Conservation (phyloP, 495 filamentous ascomycete genomes). For the Penicillium cinerascens region DNA sequence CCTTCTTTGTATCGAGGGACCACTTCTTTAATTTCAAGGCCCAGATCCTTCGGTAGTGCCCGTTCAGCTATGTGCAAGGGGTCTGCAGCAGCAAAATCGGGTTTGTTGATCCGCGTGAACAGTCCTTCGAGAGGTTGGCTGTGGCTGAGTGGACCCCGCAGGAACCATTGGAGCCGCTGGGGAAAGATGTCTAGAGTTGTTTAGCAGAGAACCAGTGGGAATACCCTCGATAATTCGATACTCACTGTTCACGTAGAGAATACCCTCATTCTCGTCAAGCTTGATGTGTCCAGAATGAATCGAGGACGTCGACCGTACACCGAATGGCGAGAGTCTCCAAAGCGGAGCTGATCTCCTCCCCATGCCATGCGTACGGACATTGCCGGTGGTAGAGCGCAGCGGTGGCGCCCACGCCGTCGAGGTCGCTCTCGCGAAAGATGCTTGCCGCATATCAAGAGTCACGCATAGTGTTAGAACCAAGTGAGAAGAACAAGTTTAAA, state of each 20-base stretch:
- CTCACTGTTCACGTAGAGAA: conserved; percentile 89
- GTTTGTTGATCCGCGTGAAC: conserved; percentile 61
- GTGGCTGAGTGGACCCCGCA: conserved; percentile 58
- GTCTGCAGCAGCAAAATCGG: conserved; percentile 54
- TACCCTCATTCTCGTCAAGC: conserved; percentile 64
- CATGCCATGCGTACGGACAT: conserved; percentile 3
- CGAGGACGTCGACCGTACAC: conserved; percentile 17
- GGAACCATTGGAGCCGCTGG: conserved; percentile 64
- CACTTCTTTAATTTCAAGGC: conserved; percentile 73
- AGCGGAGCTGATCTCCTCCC: conserved; percentile 21
- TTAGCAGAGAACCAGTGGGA: conserved; percentile 3
- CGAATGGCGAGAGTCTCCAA: conserved; percentile 4
- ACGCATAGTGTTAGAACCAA: neutral
- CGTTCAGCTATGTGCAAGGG: conserved; percentile 60
- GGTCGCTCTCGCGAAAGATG: conserved; percentile 1
- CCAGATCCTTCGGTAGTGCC: conserved; percentile 54
- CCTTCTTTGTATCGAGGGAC: conserved; percentile 84
- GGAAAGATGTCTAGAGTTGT: conserved; percentile 71
- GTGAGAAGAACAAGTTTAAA: conserved; percentile 6
- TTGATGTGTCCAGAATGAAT: conserved; percentile 68
- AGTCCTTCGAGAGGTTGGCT: conserved; percentile 55
- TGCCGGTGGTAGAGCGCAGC: conserved; percentile 1
- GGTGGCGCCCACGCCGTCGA: conserved; percentile 2
- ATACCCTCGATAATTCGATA: neutral
- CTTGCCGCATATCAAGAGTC: conserved; percentile 12